Conservation (phyloP, 192 early-diverging fungal species). For the Gonapodya sp. region DNA sequence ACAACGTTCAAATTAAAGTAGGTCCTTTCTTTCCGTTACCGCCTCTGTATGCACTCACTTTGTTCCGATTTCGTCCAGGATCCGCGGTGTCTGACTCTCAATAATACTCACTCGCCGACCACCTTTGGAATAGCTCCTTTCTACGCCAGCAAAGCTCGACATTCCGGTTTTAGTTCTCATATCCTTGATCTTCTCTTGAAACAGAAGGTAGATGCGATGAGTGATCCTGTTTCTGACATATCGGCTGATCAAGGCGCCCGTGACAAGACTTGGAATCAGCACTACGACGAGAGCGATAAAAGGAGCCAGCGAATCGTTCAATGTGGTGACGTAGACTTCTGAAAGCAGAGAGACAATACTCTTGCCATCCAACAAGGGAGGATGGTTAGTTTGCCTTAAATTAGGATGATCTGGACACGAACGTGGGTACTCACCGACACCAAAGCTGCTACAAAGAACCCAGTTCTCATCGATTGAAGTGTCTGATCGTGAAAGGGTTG, state of each 20-base stretch:
- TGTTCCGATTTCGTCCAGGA: not conserved
- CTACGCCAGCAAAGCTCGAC: not conserved
- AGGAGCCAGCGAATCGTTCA: not conserved
- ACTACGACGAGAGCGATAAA: not conserved
- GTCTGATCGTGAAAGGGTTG: not conserved
- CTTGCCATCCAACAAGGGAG: no score
- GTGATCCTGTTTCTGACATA: not conserved
- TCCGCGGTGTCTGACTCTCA: not conserved
- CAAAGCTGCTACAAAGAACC: not conserved
- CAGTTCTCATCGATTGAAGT: not conserved
- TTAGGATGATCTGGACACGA: not conserved
- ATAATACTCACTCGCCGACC: not conserved
- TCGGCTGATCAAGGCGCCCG: not conserved
- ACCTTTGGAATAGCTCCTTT: not conserved
- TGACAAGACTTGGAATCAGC: not conserved
- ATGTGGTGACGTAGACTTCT: not conserved
- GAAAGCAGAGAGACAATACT: not conserved
- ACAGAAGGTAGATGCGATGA: not conserved
- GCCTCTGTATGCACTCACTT: not conserved
- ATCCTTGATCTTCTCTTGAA: not conserved
- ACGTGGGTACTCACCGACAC: not conserved
- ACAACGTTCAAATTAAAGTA: no score
- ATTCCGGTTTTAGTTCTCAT: not conserved
- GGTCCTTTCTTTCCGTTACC: no score
- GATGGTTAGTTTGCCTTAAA: not conserved